Conservation (phyloP, 2,329 filamentous ascomycete species). For the Trichocomaceae sp. region DNA sequence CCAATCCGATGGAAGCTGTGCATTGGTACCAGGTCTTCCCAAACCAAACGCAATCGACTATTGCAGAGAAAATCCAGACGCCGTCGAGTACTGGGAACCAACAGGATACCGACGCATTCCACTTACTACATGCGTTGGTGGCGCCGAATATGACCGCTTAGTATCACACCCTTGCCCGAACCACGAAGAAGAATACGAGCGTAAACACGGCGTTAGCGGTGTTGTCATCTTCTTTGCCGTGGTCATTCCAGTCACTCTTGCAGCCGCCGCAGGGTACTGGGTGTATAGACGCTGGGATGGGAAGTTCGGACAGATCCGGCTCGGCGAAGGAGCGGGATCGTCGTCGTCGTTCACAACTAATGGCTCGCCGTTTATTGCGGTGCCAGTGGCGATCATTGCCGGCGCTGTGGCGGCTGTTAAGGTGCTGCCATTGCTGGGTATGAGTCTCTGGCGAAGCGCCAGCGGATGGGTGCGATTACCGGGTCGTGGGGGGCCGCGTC, state of each 20-base stretch:
- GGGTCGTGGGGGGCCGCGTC: constrained; percentile 46
- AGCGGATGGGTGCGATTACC: constrained; percentile 44
- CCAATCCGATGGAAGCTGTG: constrained; percentile 68
- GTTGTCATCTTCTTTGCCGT: constrained; percentile 80
- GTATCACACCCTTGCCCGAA: constrained; percentile 62
- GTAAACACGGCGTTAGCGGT: constrained; percentile 64
- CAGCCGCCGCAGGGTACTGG: constrained; percentile 71
- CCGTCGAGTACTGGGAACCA: constrained; percentile 71
- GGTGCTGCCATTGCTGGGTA: constrained; percentile 64
- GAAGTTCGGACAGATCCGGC: constrained; percentile 85
- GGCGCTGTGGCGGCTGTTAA: constrained; percentile 71
- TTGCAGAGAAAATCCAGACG: constrained; percentile 59
- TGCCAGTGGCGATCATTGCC: constrained; percentile 67
- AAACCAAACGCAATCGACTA: constrained; percentile 55
- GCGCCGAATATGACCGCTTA: constrained; percentile 65
- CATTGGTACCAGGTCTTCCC: constrained; percentile 64
- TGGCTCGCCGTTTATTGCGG: constrained; percentile 67
- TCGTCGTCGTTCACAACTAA: constrained; percentile 48
- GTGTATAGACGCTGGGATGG: constrained; percentile 77
- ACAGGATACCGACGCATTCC: constrained; percentile 88
- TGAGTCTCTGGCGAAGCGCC: constrained; percentile 65
- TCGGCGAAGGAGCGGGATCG: constrained; percentile 50
- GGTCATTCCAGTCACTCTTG: constrained; percentile 64
- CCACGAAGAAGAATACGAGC: constrained; percentile 74
- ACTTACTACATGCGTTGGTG: constrained; percentile 76